These are phyloP conservation scores for Peronospora belbahrii DNA, from an alignment of 352 stramenopile genomes.

Conservation along the genomic window DNA sequence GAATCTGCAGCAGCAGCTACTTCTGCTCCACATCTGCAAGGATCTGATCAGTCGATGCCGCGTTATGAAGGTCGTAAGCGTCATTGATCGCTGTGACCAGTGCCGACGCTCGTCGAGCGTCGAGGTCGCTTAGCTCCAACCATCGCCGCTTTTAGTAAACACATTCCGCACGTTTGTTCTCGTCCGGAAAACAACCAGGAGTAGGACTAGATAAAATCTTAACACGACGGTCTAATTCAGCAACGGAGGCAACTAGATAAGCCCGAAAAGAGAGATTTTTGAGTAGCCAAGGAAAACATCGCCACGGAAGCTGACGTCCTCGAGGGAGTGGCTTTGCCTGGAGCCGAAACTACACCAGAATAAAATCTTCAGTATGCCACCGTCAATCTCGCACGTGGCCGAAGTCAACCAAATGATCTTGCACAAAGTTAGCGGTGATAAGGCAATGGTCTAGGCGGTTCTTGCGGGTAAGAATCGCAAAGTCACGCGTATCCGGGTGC, in stretches of 20 bases:
- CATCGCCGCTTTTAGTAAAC: slow-evolving; percentile 4
- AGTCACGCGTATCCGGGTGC: slow-evolving; percentile 4
- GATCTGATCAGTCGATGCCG: background rate
- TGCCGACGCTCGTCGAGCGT: background rate
- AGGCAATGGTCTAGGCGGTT: slow-evolving; percentile 15
- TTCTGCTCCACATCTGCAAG: background rate
- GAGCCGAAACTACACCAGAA: slow-evolving; percentile 1
- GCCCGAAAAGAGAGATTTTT: background rate
- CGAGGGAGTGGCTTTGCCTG: slow-evolving; percentile 3
- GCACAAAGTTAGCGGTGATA: slow-evolving; percentile 5
- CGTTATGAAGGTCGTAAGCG: slow-evolving; percentile 4
- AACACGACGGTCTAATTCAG: too few relatives aligned
- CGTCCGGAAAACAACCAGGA: slow-evolving; percentile 9
- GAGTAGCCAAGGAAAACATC: slow-evolving; percentile 3
- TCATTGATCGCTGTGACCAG: slow-evolving; percentile 2
- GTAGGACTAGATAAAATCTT: slow-evolving; percentile 8
- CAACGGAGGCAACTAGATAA: background rate
- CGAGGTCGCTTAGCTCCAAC: background rate
- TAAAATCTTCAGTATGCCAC: slow-evolving; percentile 17
- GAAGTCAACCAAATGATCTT: slow-evolving; percentile 4
- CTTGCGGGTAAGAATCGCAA: slow-evolving; percentile 3
- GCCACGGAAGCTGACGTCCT: background rate
- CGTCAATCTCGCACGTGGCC: slow-evolving; percentile 3
- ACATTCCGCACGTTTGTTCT: slow-evolving; percentile 11
- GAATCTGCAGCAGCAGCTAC: background rate